phyloP scores from a whole-genome alignment of 2,329 filamentous ascomycete genomes.

The Didymella pomorum region DNA sequence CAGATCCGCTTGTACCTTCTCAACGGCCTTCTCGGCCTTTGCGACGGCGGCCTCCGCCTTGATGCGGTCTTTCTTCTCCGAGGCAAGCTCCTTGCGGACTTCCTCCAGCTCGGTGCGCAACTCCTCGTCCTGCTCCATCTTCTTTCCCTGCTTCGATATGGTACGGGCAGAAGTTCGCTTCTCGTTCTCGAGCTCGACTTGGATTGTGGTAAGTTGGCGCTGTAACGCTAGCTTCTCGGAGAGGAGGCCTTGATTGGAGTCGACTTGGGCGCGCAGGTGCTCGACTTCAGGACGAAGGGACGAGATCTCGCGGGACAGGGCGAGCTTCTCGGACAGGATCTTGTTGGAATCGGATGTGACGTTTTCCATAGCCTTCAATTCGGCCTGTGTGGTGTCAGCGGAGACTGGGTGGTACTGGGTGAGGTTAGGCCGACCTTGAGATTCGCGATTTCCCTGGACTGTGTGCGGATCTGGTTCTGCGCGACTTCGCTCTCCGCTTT shows the following conservation, averaged over 20 bases:
- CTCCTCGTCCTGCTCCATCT: conserved; percentile 59
- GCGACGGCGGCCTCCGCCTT: conserved; percentile 50
- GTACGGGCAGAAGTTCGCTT: conserved; percentile 72
- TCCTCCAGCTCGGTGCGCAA: conserved; percentile 55
- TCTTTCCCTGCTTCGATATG: conserved; percentile 58
- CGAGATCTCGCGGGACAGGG: conserved; percentile 66
- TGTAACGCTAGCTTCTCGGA: conserved; percentile 82
- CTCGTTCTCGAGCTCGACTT: conserved; percentile 84
- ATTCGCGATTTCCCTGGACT: conserved; percentile 63
- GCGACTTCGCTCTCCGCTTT: conserved; percentile 54
- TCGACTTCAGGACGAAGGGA: conserved; percentile 68
- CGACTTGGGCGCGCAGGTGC: conserved; percentile 65
- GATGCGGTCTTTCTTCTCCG: conserved; percentile 56
- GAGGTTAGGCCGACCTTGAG: conserved; percentile 62
- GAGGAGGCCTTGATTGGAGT: conserved; percentile 71
- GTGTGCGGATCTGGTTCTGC: conserved; percentile 60
- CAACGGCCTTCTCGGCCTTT: conserved; percentile 48
- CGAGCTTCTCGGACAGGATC: conserved; percentile 70
- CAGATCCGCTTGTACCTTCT: conserved; percentile 44
- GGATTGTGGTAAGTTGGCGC: conserved; percentile 76
- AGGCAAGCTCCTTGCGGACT: conserved; percentile 56
- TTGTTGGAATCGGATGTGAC: conserved; percentile 75
- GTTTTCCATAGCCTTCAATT: conserved; percentile 73
- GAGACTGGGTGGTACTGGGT: conserved; percentile 49
- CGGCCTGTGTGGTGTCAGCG: conserved; percentile 61